Evolutionary conservation across 441 rosid species (phyloP), one percentile per base, ranked within the genome.

Genomic region (Adansonia madagascariensis): DNA sequence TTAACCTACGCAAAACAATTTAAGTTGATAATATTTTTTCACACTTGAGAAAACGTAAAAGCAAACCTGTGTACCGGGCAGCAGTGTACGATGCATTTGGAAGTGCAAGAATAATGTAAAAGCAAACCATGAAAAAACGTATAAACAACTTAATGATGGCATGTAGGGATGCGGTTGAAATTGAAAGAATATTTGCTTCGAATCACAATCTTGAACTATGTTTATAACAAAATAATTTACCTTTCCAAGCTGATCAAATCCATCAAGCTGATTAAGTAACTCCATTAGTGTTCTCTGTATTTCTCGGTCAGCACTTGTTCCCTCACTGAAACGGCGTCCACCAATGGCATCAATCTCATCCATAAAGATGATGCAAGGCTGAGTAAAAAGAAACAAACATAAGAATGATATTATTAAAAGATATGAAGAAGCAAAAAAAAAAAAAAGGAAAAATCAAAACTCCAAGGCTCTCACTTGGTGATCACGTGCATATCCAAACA

Each of bases 341-440:
- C 99, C 98, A 82, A 95, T 93, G 62, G 99, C 99, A 90, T 95
- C 99, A 76, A 95, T 95, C 84, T 95, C 98, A 85, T 95, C 99
- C 98, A 95, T 95, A 82, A 95, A 95, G 67, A 95, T 95, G 82
- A 94, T 95, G 82, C 99, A 95, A 41, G 99, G 99, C 98, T 95
- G 65, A 46, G 81, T 6, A 75, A 65, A 27, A 59, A 80, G 35
- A 77, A 82, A 61, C 73, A 77, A 79, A 53, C 64, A 50, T 56
- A 62, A 61, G 47, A 9, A 72, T n/a, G 60, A 71, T 31, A 31
- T 31, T 50, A 77, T 50, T 12, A 47, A 49, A n/a, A 22, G 44
- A 49, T 60, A 74, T 7, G 64, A 17, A 50, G 22, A 78, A 52
- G 71, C 60, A 55, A 55, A n/a, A 55, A 6, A 12, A 49, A n/a